Evolutionary conservation across 2,329 filamentous ascomycete species (phyloP).

Genomic region (Camillea tinctor): DNA sequence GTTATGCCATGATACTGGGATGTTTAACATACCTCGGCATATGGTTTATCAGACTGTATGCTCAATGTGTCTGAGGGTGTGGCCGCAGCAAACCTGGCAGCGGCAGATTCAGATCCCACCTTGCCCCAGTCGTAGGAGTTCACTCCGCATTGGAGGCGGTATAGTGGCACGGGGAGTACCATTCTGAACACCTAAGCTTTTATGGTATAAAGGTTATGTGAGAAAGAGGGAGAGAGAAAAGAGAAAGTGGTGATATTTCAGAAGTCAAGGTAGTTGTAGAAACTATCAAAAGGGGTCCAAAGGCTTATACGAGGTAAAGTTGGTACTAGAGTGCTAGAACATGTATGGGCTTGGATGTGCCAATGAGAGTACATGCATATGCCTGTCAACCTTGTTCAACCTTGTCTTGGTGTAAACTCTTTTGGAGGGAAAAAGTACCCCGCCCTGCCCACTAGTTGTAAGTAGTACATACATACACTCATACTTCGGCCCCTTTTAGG

Average conservation of each 20-base stretch:
- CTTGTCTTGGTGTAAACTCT: too few relatives aligned
- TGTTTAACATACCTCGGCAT: conserved; percentile 71
- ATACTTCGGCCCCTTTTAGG: too few relatives aligned
- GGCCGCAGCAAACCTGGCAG: conserved; percentile 84
- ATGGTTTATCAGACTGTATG: conserved; percentile 84
- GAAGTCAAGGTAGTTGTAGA: too few relatives aligned
- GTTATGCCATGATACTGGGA: neutral
- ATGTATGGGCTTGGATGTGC: too few relatives aligned
- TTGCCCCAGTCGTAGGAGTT: conserved; percentile 99
- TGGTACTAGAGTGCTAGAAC: too few relatives aligned
- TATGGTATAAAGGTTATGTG: neutral
- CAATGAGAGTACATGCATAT: too few relatives aligned
- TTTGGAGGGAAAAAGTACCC: too few relatives aligned
- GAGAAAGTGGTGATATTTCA: too few relatives aligned
- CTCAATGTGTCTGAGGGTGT: conserved; percentile 73
- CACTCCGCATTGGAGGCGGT: conserved; percentile 85
- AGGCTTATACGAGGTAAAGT: too few relatives aligned
- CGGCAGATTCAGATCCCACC: conserved; percentile 80
- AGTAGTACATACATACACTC: too few relatives aligned
- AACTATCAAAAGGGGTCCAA: too few relatives aligned
- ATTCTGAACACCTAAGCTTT: conserved; percentile 16
- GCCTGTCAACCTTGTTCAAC: too few relatives aligned
- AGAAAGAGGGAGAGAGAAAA: neutral
- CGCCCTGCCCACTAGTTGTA: neutral
- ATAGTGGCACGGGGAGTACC: conserved; percentile 71